These are phyloP conservation scores for Misopates orontium DNA, from an alignment of 257 asterid species.

Conservation along the genomic window DNA sequence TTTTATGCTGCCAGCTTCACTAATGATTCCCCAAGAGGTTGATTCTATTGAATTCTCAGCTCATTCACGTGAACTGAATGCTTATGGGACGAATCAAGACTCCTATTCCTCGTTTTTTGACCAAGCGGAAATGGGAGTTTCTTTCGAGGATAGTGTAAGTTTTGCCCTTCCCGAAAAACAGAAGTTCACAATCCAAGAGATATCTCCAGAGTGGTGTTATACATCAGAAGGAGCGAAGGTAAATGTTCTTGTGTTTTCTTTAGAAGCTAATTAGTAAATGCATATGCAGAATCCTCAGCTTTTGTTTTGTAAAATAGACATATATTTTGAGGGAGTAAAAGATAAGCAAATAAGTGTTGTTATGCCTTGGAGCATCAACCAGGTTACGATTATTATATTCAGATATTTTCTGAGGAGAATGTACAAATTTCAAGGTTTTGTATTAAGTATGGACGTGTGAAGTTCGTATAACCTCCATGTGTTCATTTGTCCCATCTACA, in stretches of 20 bases:
- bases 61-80: conserved; percentile 37
- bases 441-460: no score
- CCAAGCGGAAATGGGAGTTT: conserved; percentile 48
- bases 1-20: conserved; percentile 46
- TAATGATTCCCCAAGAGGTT: conserved; percentile 38
- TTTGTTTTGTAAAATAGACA: background rate
- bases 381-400: no score
- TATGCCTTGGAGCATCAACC: no score
- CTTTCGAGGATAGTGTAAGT: conserved; percentile 52
- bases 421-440: no score
- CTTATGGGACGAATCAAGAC: conserved; percentile 41
- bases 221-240: conserved; percentile 84
- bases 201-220: conserved; percentile 95
- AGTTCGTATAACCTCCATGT: no score
- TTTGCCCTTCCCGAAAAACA: conserved; percentile 66
- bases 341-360: background rate
- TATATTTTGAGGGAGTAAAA: background rate
- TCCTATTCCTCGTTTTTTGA: conserved; percentile 46
- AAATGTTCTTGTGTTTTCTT: conserved; percentile 13
- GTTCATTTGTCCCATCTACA: no score
- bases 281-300: background rate
- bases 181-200: conserved; percentile 73
- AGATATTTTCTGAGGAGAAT: no score
- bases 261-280: conserved; percentile 8
- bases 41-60: conserved; percentile 38